Percentiles rank a stretch among this genome's conserved stretches.
phyloP scores from a whole-genome alignment of 352 stramenopile genomes.

The Globisporangium apiculatum region DNA sequence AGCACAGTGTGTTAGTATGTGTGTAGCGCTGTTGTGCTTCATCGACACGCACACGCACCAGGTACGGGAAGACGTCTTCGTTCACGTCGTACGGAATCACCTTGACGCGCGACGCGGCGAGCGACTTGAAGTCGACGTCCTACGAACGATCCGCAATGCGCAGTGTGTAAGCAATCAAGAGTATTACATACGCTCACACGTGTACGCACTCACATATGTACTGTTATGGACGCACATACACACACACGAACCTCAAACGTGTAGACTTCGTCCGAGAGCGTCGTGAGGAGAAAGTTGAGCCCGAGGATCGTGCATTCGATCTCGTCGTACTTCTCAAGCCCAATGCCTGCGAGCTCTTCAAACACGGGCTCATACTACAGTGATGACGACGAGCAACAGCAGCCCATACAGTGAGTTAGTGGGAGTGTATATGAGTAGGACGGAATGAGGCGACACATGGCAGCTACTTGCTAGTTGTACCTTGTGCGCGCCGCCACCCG shows the following conservation, averaged over 20 bases:
- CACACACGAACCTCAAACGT: constrained; percentile 86
- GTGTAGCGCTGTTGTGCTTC: background rate
- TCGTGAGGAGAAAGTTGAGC: constrained; percentile 96
- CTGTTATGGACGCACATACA: too few relatives aligned
- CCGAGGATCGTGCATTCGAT: constrained; percentile 96
- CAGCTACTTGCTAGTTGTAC: constrained; percentile 14
- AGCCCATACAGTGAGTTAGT: background rate
- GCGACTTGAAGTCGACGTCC: constrained; percentile 76
- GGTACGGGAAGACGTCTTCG: constrained; percentile 80
- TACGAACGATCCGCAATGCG: constrained; percentile 7
- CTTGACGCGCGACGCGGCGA: constrained; percentile 69
- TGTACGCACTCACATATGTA: background rate
- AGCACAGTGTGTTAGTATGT: background rate
- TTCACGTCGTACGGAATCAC: constrained; percentile 70
- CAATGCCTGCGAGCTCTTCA: constrained; percentile 70
- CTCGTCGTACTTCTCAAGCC: constrained; percentile 88
- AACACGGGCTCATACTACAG: constrained; percentile 64
- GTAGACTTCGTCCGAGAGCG: constrained; percentile 96
- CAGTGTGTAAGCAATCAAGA: too few relatives aligned
- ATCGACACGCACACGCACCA: constrained; percentile 31
- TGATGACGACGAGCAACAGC: background rate
- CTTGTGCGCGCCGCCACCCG: constrained; percentile 80
- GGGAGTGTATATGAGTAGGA: background rate
- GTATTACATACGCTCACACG: background rate
- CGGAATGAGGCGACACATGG: background rate